Percentiles rank a stretch among this genome's conserved stretches.
phyloP scores from a whole-genome alignment of 192 early-diverging fungal genomes.

The Dimargaris xerosporica region DNA sequence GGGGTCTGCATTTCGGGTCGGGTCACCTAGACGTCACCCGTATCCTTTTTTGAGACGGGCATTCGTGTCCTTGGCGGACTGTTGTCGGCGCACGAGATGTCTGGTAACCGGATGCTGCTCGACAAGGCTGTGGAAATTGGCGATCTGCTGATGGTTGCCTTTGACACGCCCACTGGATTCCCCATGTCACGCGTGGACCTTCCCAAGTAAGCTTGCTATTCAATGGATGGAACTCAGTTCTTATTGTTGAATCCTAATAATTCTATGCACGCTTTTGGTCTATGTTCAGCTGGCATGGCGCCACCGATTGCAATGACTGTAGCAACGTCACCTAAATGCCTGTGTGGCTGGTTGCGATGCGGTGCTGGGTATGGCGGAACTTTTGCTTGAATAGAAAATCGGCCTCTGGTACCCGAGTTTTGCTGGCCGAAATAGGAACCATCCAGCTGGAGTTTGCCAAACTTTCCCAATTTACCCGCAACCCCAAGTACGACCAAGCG shows the following conservation, averaged over 20 bases:
- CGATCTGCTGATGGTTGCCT: slow-evolving; percentile 53
- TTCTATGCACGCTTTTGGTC: too few species aligned
- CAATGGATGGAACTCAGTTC: too few species aligned
- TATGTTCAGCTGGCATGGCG: too few species aligned
- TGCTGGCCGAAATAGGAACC: slow-evolving; percentile 61
- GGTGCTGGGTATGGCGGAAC: too few species aligned
- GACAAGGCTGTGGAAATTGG: slow-evolving; percentile 61
- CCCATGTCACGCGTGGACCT: slow-evolving; percentile 49
- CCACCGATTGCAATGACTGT: too few species aligned
- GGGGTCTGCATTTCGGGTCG: neutral
- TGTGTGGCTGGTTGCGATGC: too few species aligned
- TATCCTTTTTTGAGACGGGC: slow-evolving; percentile 69
- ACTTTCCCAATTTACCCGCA: slow-evolving; percentile 53
- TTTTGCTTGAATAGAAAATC: slow-evolving; percentile 14
- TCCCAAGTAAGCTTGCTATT: neutral
- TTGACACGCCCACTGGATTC: slow-evolving; percentile 45
- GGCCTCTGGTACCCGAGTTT: slow-evolving; percentile 22
- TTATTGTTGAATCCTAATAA: too few species aligned
- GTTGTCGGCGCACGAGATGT: slow-evolving; percentile 62
- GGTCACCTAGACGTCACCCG: slow-evolving; percentile 17
- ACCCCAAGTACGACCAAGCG: slow-evolving; percentile 50
- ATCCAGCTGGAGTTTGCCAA: slow-evolving; percentile 81
- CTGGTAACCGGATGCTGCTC: slow-evolving; percentile 46
- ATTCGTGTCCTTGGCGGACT: slow-evolving; percentile 78
- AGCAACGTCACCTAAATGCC: too few species aligned